phyloP scores from a whole-genome alignment of 2,329 filamentous ascomycete species.

The Fusarium xylarioides region DNA sequence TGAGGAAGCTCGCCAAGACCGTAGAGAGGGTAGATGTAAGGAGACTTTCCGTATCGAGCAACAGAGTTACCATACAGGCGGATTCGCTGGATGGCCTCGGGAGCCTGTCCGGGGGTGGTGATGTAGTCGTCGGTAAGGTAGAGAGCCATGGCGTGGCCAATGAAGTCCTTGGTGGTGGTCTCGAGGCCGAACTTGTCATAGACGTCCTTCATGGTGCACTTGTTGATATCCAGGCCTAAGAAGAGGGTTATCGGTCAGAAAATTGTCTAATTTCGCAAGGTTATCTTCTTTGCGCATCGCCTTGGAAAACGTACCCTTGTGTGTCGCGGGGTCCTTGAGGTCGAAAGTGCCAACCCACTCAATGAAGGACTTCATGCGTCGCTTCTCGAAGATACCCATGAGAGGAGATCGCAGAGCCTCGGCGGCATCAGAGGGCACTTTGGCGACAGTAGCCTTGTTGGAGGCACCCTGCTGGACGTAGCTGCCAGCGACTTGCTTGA shows the following conservation, averaged over 20 bases:
- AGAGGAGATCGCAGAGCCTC: constrained; percentile 92
- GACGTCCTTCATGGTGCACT: constrained; percentile 94
- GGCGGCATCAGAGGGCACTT: constrained; percentile 91
- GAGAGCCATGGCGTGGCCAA: constrained; percentile 97
- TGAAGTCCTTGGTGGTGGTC: constrained; percentile 88
- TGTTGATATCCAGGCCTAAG: constrained; percentile 79
- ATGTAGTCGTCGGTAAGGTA: constrained; percentile 93
- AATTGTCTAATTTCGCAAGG: not conserved
- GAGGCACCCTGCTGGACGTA: constrained; percentile 90
- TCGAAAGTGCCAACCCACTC: constrained; percentile 94
- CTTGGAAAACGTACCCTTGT: constrained; percentile 75
- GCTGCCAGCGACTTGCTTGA: constrained; percentile 94
- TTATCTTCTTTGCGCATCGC: not conserved
- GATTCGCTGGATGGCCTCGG: constrained; percentile 90
- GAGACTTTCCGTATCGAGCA: constrained; percentile 96
- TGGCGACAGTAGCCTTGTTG: constrained; percentile 90
- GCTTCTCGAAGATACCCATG: constrained; percentile 98
- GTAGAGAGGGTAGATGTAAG: constrained; percentile 99
- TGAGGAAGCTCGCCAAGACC: constrained; percentile 96
- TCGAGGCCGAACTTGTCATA: constrained; percentile 98
- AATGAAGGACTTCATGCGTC: constrained; percentile 94
- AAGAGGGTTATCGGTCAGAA: constrained; percentile 21
- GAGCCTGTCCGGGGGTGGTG: constrained; percentile 73
- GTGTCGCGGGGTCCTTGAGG: constrained; percentile 79
- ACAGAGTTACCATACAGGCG: constrained; percentile 97